phyloP scores from a whole-genome alignment of 2,329 filamentous ascomycete species.

The Ophiostoma ips region DNA sequence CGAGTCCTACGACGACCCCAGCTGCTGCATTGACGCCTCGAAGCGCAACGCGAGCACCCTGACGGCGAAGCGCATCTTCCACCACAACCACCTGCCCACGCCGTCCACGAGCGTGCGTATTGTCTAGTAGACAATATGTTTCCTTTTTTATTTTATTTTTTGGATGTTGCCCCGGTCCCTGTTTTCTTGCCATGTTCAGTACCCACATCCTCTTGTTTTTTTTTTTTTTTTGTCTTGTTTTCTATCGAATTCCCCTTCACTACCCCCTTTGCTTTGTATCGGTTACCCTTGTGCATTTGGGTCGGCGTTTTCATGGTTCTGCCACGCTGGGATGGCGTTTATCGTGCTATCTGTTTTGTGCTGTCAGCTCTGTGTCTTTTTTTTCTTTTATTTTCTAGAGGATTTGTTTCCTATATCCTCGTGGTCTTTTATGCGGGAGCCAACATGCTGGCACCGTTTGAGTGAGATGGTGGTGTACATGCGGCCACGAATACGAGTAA shows the following conservation, averaged over 20 bases:
- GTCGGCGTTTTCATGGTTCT: no score
- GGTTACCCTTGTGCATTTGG: no score
- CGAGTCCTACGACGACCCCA: slow-evolving; percentile 53
- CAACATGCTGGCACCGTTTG: neutral
- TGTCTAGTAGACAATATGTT: neutral
- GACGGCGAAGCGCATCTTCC: slow-evolving; percentile 25
- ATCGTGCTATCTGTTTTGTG: no score
- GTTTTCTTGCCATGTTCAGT: no score
- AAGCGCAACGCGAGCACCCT: slow-evolving; percentile 39
- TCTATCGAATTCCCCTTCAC: no score
- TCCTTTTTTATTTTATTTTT: neutral
- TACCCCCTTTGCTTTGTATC: no score
- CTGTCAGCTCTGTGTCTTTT: no score
- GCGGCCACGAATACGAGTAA: no score
- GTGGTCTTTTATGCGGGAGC: neutral
- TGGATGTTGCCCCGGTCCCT: no score
- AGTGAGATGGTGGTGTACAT: neutral
- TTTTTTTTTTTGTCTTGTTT: no score
- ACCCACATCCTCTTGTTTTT: no score
- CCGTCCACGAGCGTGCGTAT: neutral
- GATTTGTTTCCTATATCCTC: neutral
- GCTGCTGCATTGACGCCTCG: slow-evolving; percentile 44
- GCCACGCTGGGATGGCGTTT: no score
- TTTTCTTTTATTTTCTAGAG: neutral
- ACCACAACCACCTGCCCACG: neutral